Evolutionary conservation across 805 yeast species (phyloP), one percentile per base, ranked within the genome.

Genomic region (Lachancea dasiensis): DNA sequence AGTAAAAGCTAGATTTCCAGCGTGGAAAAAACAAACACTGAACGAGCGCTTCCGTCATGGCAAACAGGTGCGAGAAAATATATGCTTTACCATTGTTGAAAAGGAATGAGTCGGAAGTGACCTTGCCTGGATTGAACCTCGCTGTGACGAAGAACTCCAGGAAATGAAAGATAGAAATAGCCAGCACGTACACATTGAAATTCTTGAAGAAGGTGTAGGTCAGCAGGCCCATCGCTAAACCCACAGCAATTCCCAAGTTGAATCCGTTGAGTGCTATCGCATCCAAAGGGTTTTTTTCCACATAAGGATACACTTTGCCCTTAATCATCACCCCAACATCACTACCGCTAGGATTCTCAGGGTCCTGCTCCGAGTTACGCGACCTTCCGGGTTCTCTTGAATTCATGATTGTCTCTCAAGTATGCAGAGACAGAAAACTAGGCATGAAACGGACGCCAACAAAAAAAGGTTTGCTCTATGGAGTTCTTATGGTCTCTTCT

Each of bases 131-230:
- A 52, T 90, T 87, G 61, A 69, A 86, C 36, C 66, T 63, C 0
- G 95, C 87, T 0, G 98, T 92, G 27, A 78, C 72, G 51, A 72
- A 75, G 56, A 80, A 92, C 62, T 92, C 98, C 15, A 85, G 56
- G 49, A 84, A 73, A 57, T 92, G 97, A 62, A 90, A 92, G 0
- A 70, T 19, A 3, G 81, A 58, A 7, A 84, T 54, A 1, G 73
- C 56, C 8, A 69, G 56, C 7, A 81, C 41, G 55, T 83, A 86
- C 0, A 76, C 11, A 4, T 72, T 52, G 20, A 68, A 54, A 5
- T 65, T 58, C 28, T 54, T 60, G 46, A 67, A 61, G 2, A 40
- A 39, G 2, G 58, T 35, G 8, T 45, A 38, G 4, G 61, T 54
- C 2, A 63, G 5, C 0, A 62, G 37, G 0, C 64, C 62, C 0